These are phyloP conservation scores for Mycosphaerella sp. DNA, from an alignment of 2,329 filamentous ascomycete species.

Conservation along the genomic window DNA sequence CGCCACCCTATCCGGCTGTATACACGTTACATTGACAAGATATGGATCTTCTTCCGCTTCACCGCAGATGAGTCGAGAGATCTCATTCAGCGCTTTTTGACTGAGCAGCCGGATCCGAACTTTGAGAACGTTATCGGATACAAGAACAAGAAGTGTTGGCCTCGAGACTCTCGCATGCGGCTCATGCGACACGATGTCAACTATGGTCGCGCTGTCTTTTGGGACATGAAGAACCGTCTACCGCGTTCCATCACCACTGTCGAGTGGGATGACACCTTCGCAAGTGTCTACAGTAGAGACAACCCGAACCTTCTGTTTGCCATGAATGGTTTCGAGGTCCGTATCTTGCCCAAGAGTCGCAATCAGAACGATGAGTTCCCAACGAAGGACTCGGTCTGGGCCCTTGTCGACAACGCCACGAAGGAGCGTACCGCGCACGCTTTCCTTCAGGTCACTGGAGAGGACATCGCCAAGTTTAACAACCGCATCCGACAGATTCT, in stretches of 20 bases:
- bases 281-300: conserved; percentile 94
- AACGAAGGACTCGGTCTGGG: conserved; percentile 98
- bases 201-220: conserved; percentile 93
- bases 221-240: conserved; percentile 95
- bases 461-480: conserved; percentile 98
- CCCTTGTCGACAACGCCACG: conserved; percentile 87
- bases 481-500: conserved; percentile 97
- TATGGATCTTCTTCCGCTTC: conserved; percentile 97
- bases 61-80: conserved; percentile 90
- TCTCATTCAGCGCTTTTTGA: conserved; percentile 93
- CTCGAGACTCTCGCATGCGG: conserved; percentile 92
- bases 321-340: conserved; percentile 97
- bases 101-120: conserved; percentile 96
- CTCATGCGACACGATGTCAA: conserved; percentile 99
- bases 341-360: conserved; percentile 88
- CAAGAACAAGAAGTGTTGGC: conserved; percentile 99
- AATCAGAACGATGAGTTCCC: conserved; percentile 96
- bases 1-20: conserved; percentile 96
- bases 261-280: conserved; percentile 98
- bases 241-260: conserved; percentile 94
- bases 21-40: conserved; percentile 94
- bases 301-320: conserved; percentile 96
- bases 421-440: conserved; percentile 97
- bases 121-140: conserved; percentile 99
- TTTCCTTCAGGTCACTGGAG: conserved; percentile 94